Evolutionary conservation across 257 asterid genomes (phyloP).

Genomic region (Cruciata laevipes): DNA sequence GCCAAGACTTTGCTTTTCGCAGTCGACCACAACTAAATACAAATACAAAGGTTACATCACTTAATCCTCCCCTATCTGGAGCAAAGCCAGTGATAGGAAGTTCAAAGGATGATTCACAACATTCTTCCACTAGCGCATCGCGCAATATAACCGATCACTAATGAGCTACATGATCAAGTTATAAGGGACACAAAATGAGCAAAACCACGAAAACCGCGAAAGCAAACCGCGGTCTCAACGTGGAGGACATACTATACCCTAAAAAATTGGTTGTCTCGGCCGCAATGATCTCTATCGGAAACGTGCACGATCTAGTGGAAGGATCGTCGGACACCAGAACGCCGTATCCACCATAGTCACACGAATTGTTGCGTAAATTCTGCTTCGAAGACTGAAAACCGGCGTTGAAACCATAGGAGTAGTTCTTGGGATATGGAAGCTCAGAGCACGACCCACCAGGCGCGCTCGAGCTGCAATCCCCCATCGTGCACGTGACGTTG

Average conservation of each 20-base stretch:
- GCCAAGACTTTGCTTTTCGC: not conserved
- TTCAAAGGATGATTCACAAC: not conserved
- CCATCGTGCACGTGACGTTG: slow-evolving; percentile 7
- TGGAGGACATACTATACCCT: not conserved
- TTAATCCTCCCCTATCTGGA: not conserved
- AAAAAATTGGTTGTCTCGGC: slow-evolving; percentile 9
- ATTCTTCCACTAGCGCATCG: no score
- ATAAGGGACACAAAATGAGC: not conserved
- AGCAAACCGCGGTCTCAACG: not conserved
- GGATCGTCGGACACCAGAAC: slow-evolving; percentile 29
- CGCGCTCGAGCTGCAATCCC: slow-evolving; percentile 17
- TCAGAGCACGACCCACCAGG: slow-evolving; percentile 23
- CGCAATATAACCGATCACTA: no score
- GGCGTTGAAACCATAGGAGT: slow-evolving; percentile 25
- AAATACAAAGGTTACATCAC: not conserved
- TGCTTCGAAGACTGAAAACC: slow-evolving; percentile 18
- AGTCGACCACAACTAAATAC: not conserved
- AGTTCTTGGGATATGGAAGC: not conserved
- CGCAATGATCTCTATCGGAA: slow-evolving; percentile 47
- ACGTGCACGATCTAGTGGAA: slow-evolving; percentile 29
- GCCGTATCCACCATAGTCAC: slow-evolving; percentile 44
- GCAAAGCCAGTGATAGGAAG: not conserved
- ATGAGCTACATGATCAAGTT: not conserved
- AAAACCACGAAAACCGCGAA: not conserved
- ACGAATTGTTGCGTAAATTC: slow-evolving; percentile 9